Conservation (phyloP, 139 green algal species). For the Ulvella scutata region DNA sequence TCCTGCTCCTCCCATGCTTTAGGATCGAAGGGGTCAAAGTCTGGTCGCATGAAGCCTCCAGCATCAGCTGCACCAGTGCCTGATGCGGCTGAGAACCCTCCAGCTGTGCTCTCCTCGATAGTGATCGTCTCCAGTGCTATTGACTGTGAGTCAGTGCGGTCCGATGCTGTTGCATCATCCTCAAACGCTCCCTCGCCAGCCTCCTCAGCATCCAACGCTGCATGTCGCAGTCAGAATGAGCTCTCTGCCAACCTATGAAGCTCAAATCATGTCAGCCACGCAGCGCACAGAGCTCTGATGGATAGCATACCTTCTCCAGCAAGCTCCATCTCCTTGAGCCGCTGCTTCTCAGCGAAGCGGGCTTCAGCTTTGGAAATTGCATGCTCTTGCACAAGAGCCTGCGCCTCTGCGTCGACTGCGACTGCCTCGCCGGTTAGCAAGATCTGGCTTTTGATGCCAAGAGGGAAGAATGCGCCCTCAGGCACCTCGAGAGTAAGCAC, state of each 20-base stretch:
- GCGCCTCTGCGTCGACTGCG: not conserved
- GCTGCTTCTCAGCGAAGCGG: not conserved
- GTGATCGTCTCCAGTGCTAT: not conserved
- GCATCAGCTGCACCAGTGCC: not conserved
- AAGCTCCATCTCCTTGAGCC: not conserved
- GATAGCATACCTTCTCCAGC: not conserved
- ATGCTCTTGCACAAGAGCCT: not conserved
- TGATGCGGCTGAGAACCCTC: not conserved
- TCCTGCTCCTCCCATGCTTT: slow-evolving; percentile 1
- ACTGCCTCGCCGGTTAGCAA: not conserved
- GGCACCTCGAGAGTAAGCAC: not conserved
- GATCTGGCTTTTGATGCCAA: not conserved
- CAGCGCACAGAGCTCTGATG: not conserved
- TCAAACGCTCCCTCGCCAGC: not conserved
- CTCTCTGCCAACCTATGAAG: not conserved
- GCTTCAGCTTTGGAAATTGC: not conserved
- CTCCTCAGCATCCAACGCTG: not conserved
- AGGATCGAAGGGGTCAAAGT: not conserved
- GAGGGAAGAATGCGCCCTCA: not conserved
- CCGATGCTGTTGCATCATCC: not conserved
- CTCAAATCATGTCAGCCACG: not conserved
- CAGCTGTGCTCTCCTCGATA: not conserved
- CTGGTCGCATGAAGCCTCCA: not conserved
- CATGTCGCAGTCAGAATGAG: too few relatives aligned
- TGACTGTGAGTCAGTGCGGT: not conserved